These are phyloP conservation scores for Marasmius oreades DNA, from an alignment of 1,284 basidiomycete genomes.

Conservation along the genomic window DNA sequence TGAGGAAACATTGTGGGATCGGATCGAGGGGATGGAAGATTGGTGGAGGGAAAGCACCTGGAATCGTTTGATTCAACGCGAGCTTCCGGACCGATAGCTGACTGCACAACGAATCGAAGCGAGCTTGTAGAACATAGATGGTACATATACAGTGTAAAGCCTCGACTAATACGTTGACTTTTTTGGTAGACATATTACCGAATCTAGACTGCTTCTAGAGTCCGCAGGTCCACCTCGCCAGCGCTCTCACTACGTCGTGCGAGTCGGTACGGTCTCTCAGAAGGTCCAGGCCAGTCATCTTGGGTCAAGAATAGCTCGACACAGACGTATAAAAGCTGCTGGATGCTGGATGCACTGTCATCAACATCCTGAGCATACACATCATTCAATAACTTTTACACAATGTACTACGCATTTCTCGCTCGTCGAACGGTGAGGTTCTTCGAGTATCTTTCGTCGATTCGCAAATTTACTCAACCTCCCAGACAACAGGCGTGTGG, in stretches of 20 bases:
- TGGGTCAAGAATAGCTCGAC: too few relatives aligned
- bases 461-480: not conserved
- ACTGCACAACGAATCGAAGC: not conserved
- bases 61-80: slow-evolving; percentile 78
- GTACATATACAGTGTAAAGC: too few relatives aligned
- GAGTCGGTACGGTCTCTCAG: too few relatives aligned
- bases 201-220: not conserved
- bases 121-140: too few relatives aligned
- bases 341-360: too few relatives aligned
- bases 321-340: too few relatives aligned
- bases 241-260: too few relatives aligned
- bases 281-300: too few relatives aligned
- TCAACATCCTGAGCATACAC: not conserved
- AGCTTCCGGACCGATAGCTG: slow-evolving; percentile 77
- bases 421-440: not conserved
- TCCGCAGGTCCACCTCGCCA: not conserved
- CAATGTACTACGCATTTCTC: slow-evolving; percentile 1
- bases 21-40: slow-evolving; percentile 76
- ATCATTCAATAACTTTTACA: not conserved
- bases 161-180: not conserved
- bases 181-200: not conserved
- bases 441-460: not conserved
- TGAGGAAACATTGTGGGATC: slow-evolving; percentile 80
- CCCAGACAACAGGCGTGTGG: not conserved
- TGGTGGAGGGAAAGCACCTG: slow-evolving; percentile 95